Percentiles rank a stretch among this genome's conserved stretches.
Conservation (phyloP, 805 yeast species). For the Wickerhamiella cacticola region DNA sequence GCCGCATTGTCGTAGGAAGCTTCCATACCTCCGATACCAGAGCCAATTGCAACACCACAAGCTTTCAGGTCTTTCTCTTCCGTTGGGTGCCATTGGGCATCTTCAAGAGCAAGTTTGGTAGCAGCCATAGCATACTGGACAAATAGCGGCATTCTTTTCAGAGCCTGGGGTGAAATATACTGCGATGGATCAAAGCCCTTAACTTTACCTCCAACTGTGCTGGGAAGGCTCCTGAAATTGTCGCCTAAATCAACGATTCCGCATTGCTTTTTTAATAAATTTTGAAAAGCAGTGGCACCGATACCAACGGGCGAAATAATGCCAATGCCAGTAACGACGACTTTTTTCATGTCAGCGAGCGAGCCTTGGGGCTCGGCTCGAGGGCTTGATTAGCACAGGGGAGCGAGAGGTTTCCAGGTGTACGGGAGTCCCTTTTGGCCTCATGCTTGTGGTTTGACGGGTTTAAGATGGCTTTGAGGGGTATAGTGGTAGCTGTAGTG, state of each 20-base stretch:
- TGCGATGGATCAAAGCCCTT: constrained; percentile 49
- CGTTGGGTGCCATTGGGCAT: constrained; percentile 44
- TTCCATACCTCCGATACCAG: constrained; percentile 81
- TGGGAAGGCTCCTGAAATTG: constrained; percentile 45
- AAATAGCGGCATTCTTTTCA: constrained; percentile 55
- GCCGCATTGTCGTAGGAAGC: constrained; percentile 57
- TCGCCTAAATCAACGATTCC: constrained; percentile 34
- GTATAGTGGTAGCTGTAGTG: no score
- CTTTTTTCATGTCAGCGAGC: constrained; percentile 36
- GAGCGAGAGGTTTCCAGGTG: no score
- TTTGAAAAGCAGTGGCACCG: constrained; percentile 35
- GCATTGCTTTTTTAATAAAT: constrained; percentile 26
- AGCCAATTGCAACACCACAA: constrained; percentile 70
- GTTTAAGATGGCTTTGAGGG: no score
- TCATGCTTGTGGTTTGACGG: no score
- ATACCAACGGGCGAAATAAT: constrained; percentile 76
- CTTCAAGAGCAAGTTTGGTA: constrained; percentile 60
- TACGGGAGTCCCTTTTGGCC: no score
- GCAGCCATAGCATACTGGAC: constrained; percentile 72
- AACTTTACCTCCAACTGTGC: constrained; percentile 64
- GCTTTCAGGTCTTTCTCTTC: constrained; percentile 22
- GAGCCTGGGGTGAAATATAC: constrained; percentile 38
- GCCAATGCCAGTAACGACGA: constrained; percentile 89
- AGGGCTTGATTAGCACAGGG: no score
- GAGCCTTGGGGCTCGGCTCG: no score